Conservation (phyloP, 768 basidiomycete genomes). For the Amanita exitialis region DNA sequence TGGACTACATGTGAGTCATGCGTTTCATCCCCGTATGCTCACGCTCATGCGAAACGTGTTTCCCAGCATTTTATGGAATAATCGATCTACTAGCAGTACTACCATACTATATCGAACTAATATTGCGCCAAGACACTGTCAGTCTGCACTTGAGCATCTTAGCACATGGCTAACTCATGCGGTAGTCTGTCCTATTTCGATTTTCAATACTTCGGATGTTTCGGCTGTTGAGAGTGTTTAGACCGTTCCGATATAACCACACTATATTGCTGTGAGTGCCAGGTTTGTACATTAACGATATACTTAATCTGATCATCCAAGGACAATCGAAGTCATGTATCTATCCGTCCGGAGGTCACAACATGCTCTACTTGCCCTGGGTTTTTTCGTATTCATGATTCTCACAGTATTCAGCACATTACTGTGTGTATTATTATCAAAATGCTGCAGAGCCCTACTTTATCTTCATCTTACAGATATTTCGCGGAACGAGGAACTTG, state of each 20-base stretch:
- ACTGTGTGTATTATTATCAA: slow-evolving; percentile 27
- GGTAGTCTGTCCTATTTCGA: slow-evolving; percentile 73
- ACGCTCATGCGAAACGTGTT: slow-evolving; percentile 11
- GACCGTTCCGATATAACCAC: slow-evolving; percentile 79
- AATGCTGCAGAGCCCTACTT: neutral
- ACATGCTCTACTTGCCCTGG: slow-evolving; percentile 78
- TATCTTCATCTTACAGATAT: slow-evolving; percentile 35
- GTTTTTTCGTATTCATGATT: slow-evolving; percentile 84
- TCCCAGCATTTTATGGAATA: slow-evolving; percentile 66
- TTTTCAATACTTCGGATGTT: slow-evolving; percentile 91
- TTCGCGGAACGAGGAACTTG: slow-evolving; percentile 88
- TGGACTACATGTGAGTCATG: slow-evolving; percentile 57
- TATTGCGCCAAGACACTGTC: slow-evolving; percentile 80
- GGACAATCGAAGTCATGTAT: slow-evolving; percentile 91
- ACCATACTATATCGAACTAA: slow-evolving; percentile 84
- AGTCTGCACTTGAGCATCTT: neutral
- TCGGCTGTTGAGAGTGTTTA: slow-evolving; percentile 79
- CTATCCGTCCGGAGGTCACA: slow-evolving; percentile 78
- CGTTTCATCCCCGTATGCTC: slow-evolving; percentile 11
- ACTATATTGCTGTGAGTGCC: slow-evolving; percentile 66
- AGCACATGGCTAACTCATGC: neutral
- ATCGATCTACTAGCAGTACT: slow-evolving; percentile 79
- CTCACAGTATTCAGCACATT: slow-evolving; percentile 83
- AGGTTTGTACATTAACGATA: neutral
- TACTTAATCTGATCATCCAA: slow-evolving; percentile 15